These are phyloP conservation scores for Cornus suecica DNA, from an alignment of 148 eudicot genomes.

Conservation along the genomic window DNA sequence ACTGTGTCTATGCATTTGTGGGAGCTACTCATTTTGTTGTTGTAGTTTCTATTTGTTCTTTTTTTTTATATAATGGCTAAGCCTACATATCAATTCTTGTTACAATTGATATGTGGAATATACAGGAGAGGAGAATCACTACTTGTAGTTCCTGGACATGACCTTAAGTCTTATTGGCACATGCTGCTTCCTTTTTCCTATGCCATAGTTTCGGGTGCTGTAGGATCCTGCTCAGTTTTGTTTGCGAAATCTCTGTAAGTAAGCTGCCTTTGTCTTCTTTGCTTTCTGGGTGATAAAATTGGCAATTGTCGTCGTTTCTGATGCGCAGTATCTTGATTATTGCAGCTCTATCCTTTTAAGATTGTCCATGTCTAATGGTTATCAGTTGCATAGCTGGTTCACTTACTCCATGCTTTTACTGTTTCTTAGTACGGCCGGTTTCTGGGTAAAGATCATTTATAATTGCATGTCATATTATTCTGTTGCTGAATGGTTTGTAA, in stretches of 20 bases:
- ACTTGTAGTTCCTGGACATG: slow-evolving; percentile 56
- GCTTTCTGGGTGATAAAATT: neutral
- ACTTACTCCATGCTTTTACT: slow-evolving; percentile 84
- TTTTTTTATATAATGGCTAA: neutral
- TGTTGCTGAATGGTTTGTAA: neutral
- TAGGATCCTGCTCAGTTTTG: slow-evolving; percentile 94
- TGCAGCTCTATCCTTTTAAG: slow-evolving; percentile 90
- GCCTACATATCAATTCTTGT: neutral
- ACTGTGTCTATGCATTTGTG: neutral
- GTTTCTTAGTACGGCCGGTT: slow-evolving; percentile 93
- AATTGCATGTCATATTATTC: neutral
- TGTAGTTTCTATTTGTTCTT: neutral
- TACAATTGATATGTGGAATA: slow-evolving; percentile 12
- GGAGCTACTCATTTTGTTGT: neutral
- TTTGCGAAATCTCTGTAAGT: slow-evolving; percentile 95
- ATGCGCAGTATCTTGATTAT: slow-evolving; percentile 14
- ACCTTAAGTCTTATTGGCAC: slow-evolving; percentile 64
- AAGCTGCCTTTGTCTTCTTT: slow-evolving; percentile 10
- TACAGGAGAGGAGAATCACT: slow-evolving; percentile 83
- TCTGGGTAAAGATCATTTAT: slow-evolving; percentile 60
- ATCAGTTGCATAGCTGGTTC: slow-evolving; percentile 86
- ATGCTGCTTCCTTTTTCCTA: slow-evolving; percentile 91
- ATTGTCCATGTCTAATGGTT: slow-evolving; percentile 79
- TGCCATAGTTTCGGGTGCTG: slow-evolving; percentile 92
- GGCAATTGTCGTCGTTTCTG: slow-evolving; percentile 4